phyloP scores from a whole-genome alignment of 2,329 filamentous ascomycete genomes.

The Fusarium tricinctum region DNA sequence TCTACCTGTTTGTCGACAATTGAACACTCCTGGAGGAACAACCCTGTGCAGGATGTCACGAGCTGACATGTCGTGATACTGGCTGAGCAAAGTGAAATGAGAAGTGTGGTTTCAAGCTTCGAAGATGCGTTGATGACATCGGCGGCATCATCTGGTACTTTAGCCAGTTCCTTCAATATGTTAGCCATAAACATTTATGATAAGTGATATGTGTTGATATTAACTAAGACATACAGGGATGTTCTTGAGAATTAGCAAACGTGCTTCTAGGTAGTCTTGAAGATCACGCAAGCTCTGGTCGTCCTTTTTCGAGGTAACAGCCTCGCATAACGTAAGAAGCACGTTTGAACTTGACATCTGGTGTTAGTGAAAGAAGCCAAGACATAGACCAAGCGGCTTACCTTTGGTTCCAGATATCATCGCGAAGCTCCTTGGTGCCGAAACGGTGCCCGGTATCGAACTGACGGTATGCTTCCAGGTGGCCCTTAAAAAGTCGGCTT shows the following conservation, averaged over 20 bases:
- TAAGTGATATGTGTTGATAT: neutral
- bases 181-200: constrained; percentile 25
- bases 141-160: constrained; percentile 66
- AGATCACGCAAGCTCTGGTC: constrained; percentile 63
- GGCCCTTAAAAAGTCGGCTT: constrained; percentile 60
- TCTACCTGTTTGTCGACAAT: constrained; percentile 67
- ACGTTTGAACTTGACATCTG: constrained; percentile 51
- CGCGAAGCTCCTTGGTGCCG: constrained; percentile 49
- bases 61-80: constrained; percentile 75
- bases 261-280: constrained; percentile 69
- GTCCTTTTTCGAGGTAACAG: constrained; percentile 59
- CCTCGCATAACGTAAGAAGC: constrained; percentile 65
- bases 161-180: constrained; percentile 65
- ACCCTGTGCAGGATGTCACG: constrained; percentile 72
- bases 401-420: constrained; percentile 68
- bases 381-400: constrained; percentile 48
- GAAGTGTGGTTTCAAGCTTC: constrained; percentile 72
- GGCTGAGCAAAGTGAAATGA: constrained; percentile 74
- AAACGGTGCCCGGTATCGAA: constrained; percentile 47
- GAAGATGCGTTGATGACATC: constrained; percentile 67
- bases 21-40: constrained; percentile 73
- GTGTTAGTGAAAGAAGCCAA: constrained; percentile 12
- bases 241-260: constrained; percentile 65
- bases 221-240: constrained; percentile 59
- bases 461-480: constrained; percentile 49